Conservation (phyloP, 768 basidiomycete species). For the Boletus rubescentipes region DNA sequence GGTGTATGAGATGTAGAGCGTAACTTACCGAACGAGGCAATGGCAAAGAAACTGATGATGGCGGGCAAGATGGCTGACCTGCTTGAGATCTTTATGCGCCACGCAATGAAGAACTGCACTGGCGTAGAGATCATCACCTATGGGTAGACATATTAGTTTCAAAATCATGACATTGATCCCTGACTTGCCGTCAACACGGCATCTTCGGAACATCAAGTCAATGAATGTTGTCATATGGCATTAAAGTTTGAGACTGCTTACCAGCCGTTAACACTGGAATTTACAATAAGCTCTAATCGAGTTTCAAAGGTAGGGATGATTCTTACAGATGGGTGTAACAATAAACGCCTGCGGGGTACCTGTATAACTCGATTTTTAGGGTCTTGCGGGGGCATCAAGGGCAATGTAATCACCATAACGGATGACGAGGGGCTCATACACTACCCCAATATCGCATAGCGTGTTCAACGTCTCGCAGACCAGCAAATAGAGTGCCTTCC, state of each 20-base stretch:
- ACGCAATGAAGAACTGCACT: slow-evolving; percentile 51
- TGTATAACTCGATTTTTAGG: slow-evolving; percentile 27
- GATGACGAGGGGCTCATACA: slow-evolving; percentile 47
- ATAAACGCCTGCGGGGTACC: slow-evolving; percentile 7
- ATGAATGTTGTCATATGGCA: too few species aligned
- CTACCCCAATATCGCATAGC: slow-evolving; percentile 43
- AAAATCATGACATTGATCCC: neutral
- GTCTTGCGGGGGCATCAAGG: neutral
- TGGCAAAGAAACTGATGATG: slow-evolving; percentile 19
- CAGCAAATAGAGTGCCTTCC: slow-evolving; percentile 39
- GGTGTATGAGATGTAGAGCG: neutral
- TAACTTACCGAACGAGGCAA: slow-evolving; percentile 8
- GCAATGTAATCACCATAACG: slow-evolving; percentile 39
- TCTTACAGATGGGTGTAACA: neutral
- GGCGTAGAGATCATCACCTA: slow-evolving; percentile 45
- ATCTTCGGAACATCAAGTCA: slow-evolving; percentile 29
- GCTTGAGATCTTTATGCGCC: slow-evolving; percentile 38
- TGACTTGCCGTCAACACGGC: slow-evolving; percentile 42
- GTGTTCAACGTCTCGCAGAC: slow-evolving; percentile 49
- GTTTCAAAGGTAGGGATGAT: neutral
- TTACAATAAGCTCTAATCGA: slow-evolving; percentile 18
- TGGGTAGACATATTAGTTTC: too few species aligned
- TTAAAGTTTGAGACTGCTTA: neutral
- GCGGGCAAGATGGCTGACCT: slow-evolving; percentile 24
- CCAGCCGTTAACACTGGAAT: slow-evolving; percentile 10